Percentiles rank a stretch among this genome's conserved stretches.
phyloP scores from a whole-genome alignment of 2,329 filamentous ascomycete species.

The Huntiella bhutanensis region DNA sequence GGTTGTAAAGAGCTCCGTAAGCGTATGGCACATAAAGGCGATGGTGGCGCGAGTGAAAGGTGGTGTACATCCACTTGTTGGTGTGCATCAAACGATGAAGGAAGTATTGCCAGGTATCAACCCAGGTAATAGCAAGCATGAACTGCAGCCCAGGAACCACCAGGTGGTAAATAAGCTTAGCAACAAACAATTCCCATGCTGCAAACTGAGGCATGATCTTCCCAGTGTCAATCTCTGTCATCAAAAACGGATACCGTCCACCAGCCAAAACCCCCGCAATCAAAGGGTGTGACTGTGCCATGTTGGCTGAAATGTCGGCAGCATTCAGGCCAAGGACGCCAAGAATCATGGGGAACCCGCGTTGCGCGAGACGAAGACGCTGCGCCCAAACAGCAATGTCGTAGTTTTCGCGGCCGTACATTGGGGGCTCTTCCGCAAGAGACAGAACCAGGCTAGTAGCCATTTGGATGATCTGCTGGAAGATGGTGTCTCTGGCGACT shows the following conservation, averaged over 20 bases:
- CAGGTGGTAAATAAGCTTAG: conserved; percentile 62
- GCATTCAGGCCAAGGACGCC: conserved; percentile 60
- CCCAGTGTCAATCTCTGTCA: conserved; percentile 33
- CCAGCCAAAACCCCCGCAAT: conserved; percentile 61
- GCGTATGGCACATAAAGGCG: conserved; percentile 95
- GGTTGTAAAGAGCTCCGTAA: conserved; percentile 92
- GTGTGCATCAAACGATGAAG: conserved; percentile 91
- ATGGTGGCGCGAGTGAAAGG: conserved; percentile 89
- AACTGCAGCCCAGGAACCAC: conserved; percentile 64
- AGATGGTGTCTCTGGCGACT: conserved; percentile 72
- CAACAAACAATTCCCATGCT: conserved; percentile 58
- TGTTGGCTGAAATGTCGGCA: conserved; percentile 51
- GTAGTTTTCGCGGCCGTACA: conserved; percentile 61
- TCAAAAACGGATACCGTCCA: conserved; percentile 59
- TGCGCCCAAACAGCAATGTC: conserved; percentile 82
- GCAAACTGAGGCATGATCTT: conserved; percentile 55
- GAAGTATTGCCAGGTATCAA: conserved; percentile 98
- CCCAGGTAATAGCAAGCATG: conserved; percentile 48
- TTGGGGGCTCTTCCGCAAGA: conserved; percentile 53
- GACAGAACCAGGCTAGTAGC: conserved; percentile 47
- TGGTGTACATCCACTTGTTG: conserved; percentile 91
- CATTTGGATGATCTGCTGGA: conserved; percentile 85
- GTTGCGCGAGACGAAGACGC: conserved; percentile 59
- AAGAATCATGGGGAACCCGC: conserved; percentile 54
- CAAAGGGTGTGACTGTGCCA: conserved; percentile 51